Base-by-base conservation (phyloP, 805 yeast species). In the Maudiozyma saulgeensis region DNA sequence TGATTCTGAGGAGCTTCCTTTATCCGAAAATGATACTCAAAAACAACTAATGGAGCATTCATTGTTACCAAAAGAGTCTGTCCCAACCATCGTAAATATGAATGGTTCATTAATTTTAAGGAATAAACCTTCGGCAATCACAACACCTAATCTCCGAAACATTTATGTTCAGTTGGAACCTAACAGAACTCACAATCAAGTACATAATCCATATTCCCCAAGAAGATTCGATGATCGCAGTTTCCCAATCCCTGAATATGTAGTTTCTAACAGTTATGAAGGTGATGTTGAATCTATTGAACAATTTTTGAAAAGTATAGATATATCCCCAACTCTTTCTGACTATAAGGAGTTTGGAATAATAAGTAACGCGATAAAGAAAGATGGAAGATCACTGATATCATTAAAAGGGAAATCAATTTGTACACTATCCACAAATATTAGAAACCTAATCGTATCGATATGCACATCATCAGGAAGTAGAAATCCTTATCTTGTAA, bases 341-440 rank as follows among this genome's bases (percentile, higher is more conserved):
- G 81, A 81, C 46, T 84, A 80, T 53, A 65, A 74, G 16, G 95
- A 86, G 56, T 87, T 88, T 72, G 93, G 93, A 2, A 50, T 49
- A 8, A 41, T 46, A 3, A 43, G 50, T 18, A 51, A 47, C 15
- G 26, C 43, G n/a, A 19, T 41, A 12, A 46, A 43, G 9, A 45
- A 53, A 3, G 49, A 51, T 11, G 48, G 49, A 6, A 67, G 25
- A 23, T 12, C 70, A 16, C 7, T 53, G 3, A 16, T 52, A 9
- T 44, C 41, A 1, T 42, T 53, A 2, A 64, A 67, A 15, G 87
- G 86, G 0, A 67, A 68, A 2, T 61, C 84, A n/a, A 78, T 85
- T 2, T 76, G 89, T 0, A 80, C 78, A 48, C 68, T 87, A 44
- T 71, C 77, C 39, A 87, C 84, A 41, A 88, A 83, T 57, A 68